A percentile compares a stretch with the other conserved stretches of the same genome.
Conservation (phyloP, 2,329 filamentous ascomycete species). For the Aspergillus novoparasiticus region DNA sequence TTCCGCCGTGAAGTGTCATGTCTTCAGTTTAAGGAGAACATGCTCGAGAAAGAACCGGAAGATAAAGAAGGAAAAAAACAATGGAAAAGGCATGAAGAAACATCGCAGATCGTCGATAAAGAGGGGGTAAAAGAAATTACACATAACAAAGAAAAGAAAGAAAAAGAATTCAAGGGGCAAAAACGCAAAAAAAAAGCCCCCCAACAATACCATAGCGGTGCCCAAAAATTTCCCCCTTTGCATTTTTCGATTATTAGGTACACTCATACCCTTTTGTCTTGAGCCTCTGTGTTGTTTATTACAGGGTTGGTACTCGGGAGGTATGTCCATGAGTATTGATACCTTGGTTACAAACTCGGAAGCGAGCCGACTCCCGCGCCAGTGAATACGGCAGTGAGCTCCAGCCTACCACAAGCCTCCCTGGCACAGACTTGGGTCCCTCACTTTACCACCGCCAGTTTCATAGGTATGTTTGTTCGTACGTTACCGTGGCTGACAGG, state of each 20-base stretch:
- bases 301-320: neutral
- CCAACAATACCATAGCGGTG: neutral
- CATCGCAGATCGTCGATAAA: neutral
- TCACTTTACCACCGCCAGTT: slow-evolving; percentile 9
- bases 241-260: neutral
- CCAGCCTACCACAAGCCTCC: slow-evolving; percentile 21
- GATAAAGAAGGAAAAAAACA: neutral
- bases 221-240: neutral
- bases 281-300: neutral
- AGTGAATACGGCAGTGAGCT: slow-evolving; percentile 18
- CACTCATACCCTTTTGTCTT: neutral
- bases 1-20: neutral
- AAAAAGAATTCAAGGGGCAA: neutral
- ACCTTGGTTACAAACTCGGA: slow-evolving; percentile 6
- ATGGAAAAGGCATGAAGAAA: neutral
- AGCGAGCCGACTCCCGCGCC: slow-evolving; percentile 13
- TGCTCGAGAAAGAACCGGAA: neutral
- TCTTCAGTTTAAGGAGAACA: neutral
- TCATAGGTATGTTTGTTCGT: neutral
- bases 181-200: neutral
- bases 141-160: neutral
- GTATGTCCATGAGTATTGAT: slow-evolving; percentile 1
- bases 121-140: too few species aligned
- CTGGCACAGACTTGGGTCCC: slow-evolving; percentile 4
- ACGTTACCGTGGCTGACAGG: slow-evolving; percentile 2